Conservation (phyloP, 2,329 filamentous ascomycete species). For the Stachybotrys elegans region DNA sequence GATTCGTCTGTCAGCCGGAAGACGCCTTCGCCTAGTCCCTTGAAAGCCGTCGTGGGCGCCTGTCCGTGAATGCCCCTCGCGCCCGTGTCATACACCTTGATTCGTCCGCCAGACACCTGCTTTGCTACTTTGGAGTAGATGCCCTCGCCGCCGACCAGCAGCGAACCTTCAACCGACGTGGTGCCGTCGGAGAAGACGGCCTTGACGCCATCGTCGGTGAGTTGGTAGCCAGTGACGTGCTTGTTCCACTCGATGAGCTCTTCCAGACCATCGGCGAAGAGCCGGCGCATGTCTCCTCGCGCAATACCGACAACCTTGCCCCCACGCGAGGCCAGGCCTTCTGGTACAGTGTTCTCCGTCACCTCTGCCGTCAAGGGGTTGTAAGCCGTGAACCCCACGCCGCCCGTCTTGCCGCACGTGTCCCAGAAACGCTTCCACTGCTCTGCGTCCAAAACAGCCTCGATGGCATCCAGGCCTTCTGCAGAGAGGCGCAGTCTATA, state of each 20-base stretch:
- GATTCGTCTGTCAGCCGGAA: constrained; percentile 48
- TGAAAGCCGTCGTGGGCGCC: constrained; percentile 57
- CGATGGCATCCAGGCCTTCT: constrained; percentile 55
- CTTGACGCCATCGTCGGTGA: constrained; percentile 47
- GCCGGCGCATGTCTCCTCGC: constrained; percentile 55
- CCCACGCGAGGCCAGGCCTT: constrained; percentile 42
- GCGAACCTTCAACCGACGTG: constrained; percentile 50
- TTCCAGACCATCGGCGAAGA: constrained; percentile 55
- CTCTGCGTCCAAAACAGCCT: constrained; percentile 46
- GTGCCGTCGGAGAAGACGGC: constrained; percentile 56
- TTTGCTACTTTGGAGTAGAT: constrained; percentile 55
- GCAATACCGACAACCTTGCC: constrained; percentile 58
- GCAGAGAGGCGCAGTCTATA: constrained; percentile 54
- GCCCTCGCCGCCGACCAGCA: constrained; percentile 59
- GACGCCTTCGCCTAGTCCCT: constrained; percentile 57
- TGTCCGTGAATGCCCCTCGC: constrained; percentile 62
- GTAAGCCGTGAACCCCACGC: constrained; percentile 42
- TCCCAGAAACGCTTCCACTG: constrained; percentile 53
- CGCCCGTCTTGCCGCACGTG: constrained; percentile 54
- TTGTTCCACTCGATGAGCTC: constrained; percentile 48
- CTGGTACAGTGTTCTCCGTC: constrained; percentile 19
- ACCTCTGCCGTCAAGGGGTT: constrained; percentile 49
- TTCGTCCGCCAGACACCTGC: constrained; percentile 50
- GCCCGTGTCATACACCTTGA: constrained; percentile 60
- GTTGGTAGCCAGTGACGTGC: constrained; percentile 54